phyloP scores from a whole-genome alignment of 257 asterid genomes.

The Cruciata laevipes region DNA sequence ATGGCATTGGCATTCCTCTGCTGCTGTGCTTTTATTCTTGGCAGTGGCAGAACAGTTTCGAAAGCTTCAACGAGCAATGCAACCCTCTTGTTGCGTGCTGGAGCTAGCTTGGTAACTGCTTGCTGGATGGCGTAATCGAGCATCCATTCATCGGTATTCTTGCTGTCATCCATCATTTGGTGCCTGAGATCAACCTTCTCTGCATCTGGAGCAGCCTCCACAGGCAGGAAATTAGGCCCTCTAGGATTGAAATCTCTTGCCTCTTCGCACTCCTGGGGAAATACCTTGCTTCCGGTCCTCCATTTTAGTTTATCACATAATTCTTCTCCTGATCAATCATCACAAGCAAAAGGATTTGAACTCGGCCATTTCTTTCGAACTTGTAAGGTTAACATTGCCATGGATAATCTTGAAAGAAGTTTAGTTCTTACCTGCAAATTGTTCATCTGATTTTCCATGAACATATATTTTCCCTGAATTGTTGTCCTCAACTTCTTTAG shows the following conservation, averaged over 20 bases:
- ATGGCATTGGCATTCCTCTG: constrained; percentile 27
- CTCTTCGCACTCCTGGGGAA: constrained; percentile 28
- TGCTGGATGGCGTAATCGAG: constrained; percentile 74
- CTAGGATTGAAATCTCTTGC: constrained; percentile 53
- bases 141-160: constrained; percentile 85
- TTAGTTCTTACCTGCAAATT: not conserved
- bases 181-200: constrained; percentile 81
- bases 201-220: constrained; percentile 53
- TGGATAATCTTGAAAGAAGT: not conserved
- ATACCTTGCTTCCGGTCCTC: constrained; percentile 28
- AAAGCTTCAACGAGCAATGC: constrained; percentile 79
- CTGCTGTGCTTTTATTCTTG: constrained; percentile 33
- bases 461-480: not conserved
- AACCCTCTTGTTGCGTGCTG: constrained; percentile 77
- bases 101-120: constrained; percentile 60
- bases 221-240: constrained; percentile 59
- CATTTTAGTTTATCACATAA: constrained; percentile 19
- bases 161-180: constrained; percentile 62
- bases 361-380: constrained; percentile 3
- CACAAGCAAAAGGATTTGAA: constrained; percentile 1
- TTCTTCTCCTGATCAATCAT: constrained; percentile 6
- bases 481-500: not conserved
- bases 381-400: not conserved
- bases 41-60: constrained; percentile 58
- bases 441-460: constrained; percentile 12